Evolutionary conservation across 2,329 filamentous ascomycete species (phyloP).

Genomic region (Monosporascus sp.): DNA sequence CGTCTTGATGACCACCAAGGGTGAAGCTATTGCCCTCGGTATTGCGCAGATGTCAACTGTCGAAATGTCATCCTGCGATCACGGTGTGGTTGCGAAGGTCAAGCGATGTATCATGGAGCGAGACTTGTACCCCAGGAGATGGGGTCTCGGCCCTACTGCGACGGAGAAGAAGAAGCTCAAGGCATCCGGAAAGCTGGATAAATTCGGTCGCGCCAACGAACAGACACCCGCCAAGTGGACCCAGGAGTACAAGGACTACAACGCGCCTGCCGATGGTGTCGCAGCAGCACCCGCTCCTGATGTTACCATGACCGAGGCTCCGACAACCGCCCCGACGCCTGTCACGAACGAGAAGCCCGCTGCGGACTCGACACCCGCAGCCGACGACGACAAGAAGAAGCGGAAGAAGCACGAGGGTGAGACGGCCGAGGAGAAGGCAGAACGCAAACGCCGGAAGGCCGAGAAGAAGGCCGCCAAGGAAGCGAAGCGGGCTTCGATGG

Average conservation of each 20-base stretch:
- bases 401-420: constrained; percentile 77
- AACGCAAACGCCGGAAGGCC: constrained; percentile 55
- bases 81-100: constrained; percentile 96
- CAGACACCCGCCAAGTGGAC: constrained; percentile 92
- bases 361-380: constrained; percentile 36
- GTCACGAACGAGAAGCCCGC: constrained; percentile 32
- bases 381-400: constrained; percentile 68
- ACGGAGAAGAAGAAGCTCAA: constrained; percentile 99
- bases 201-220: constrained; percentile 91
- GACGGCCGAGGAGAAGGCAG: constrained; percentile 62
- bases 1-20: constrained; percentile 98
- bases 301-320: constrained; percentile 37
- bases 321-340: constrained; percentile 33
- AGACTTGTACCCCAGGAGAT: constrained; percentile 92
- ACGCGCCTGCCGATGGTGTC: constrained; percentile 44
- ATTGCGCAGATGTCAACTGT: constrained; percentile 98
- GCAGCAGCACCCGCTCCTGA: constrained; percentile 40
- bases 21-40: constrained; percentile 93
- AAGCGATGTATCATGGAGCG: constrained; percentile 99
- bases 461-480: constrained; percentile 56
- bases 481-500: constrained; percentile 50
- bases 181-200: constrained; percentile 95
- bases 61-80: constrained; percentile 93
- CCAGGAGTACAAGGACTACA: constrained; percentile 86
- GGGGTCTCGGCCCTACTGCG: constrained; percentile 91